Percentiles rank a stretch among this genome's conserved stretches.
phyloP scores from a whole-genome alignment of 1,139 yeast genomes.

The Kurtzmaniella quercitrusa region DNA sequence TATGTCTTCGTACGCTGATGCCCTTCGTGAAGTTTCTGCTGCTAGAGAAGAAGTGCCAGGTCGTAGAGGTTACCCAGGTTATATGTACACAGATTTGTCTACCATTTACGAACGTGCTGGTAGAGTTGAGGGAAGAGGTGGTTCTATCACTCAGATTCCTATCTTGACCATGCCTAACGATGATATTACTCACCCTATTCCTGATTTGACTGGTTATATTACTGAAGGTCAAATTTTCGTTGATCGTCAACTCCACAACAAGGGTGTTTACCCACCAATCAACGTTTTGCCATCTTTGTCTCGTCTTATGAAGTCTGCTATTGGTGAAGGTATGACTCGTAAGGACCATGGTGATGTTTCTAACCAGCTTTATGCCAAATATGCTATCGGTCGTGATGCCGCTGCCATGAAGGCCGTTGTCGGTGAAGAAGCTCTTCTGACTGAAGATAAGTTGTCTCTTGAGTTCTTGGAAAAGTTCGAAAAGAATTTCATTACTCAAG shows the following conservation, averaged over 20 bases:
- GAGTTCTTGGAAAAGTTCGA: slow-evolving; percentile 98
- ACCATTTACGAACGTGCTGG: slow-evolving; percentile 99
- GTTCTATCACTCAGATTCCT: slow-evolving; percentile 98
- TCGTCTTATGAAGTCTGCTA: slow-evolving; percentile 98
- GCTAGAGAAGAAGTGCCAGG: slow-evolving; percentile 99
- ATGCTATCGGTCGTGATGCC: slow-evolving; percentile 99
- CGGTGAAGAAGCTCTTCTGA: slow-evolving; percentile 98
- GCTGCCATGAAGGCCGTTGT: slow-evolving; percentile 99
- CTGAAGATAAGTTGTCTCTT: slow-evolving; percentile 93
- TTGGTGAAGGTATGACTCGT: slow-evolving; percentile 99
- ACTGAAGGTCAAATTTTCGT: slow-evolving; percentile 98
- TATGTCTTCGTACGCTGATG: slow-evolving; percentile 99
- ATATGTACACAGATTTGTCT: slow-evolving; percentile 98
- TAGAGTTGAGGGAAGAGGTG: slow-evolving; percentile 99
- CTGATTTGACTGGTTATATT: slow-evolving; percentile 98
- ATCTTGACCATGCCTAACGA: slow-evolving; percentile 99
- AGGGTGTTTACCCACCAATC: slow-evolving; percentile 98
- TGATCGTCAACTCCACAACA: slow-evolving; percentile 93
- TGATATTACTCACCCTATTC: slow-evolving; percentile 99
- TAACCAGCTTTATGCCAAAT: slow-evolving; percentile 96
- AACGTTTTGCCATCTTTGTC: slow-evolving; percentile 96
- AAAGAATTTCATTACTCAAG: slow-evolving; percentile 91
- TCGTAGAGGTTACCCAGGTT: slow-evolving; percentile 99
- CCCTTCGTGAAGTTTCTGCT: slow-evolving; percentile 98
- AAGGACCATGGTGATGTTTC: slow-evolving; percentile 99